Evolutionary conservation across 305 asterid species (phyloP), one percentile per base, ranked within the genome.

Genomic region (Stenogyne calaminthoides): DNA sequence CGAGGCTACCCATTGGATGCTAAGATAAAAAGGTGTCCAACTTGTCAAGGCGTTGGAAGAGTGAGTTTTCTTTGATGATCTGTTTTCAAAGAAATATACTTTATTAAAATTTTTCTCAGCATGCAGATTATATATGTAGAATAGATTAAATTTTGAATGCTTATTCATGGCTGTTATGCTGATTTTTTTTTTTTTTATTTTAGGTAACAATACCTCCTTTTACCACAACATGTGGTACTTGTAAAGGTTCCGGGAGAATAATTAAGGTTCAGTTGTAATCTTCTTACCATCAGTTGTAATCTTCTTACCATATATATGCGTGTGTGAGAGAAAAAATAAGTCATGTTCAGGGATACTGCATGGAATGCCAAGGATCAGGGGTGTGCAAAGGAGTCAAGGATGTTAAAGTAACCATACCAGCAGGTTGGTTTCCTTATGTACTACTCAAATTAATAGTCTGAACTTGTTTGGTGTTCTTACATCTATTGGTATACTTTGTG

Each of bases 141-240:
- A 40, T 37, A 51, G 27, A 44, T 40, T 49, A 59, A 65, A 9
- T 10, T 70, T 16, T 57, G 29, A 51, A 44, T 67, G 63, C 73
- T 62, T 78, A 19, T 57, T n/a, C 65, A 16, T 71, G 25, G 61
- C 18, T 71, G 64, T 70, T 52, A 27, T 64, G 69, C 70, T 69
- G 58, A 36, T 64, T 57, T 62, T 20, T 67, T 65, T 34, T 59
- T 74, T 34, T 36, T 78, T 69, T 29, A 25, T 80, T 69, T 70
- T 80, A 49, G 98, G 88, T 91, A 67, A 82, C 95, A 44, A 74
- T 91, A 65, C 96, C 96, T 51, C 97, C 97, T 59, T 93, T 93
- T 72, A 80, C 86, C 27, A 87, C 96, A 79, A 84, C 87, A 16
- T 93, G 98, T 82, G 69, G 80, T 61, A 75, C 86, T 49, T 93